Base-by-base conservation (phyloP, 2,329 filamentous ascomycete genomes). In the Purpureocillium takamizusanense region DNA sequence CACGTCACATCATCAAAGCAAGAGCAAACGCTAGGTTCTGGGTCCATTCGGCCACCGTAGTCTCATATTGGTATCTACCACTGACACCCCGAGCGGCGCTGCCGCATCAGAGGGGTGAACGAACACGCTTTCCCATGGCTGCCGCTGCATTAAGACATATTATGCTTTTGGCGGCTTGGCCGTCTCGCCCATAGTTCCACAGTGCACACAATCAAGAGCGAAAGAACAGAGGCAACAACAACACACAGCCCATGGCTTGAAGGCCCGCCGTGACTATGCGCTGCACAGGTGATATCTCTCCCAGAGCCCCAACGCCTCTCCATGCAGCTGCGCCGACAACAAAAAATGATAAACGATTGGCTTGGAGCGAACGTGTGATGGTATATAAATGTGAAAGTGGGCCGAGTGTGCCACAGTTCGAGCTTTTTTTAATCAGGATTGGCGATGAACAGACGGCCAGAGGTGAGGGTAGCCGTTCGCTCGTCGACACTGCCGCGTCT, bases 401-500 rank as follows among this genome's bases (percentile, higher is more conserved):
- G n/a, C n/a, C 11, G 11, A 14, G n/a, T 14, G 11, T 30, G 11
- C 12, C 11, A 12, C 28, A 13, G 7, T 14, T 30, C 7, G 4
- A 12, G 11, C 6, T 14, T 30, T 4, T 7, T 12, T 30, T 62
- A 75, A 60, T 92, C 86, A 14, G 86, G 86, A 60, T 94, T 94
- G 51, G 86, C 86, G 54, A 94, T 88, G 60, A 85, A 92, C 42
- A 94, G 71, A 45, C 86, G 75, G 35, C 79, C 79, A 21, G 76
- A 72, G 15, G 75, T 78, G 57, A 92, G 81, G 2, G 84, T 89
- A 61, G 78, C 81, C 5, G 83, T 84, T 52, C 83, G 72, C 60
- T 92, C 86, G 55, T 92, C 86, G 35, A 94, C 85, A 54, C 86
- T 92, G 40, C 86, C 86, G 52, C 84, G 72, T 49, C 86, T 72